phyloP scores from a whole-genome alignment of 352 stramenopile species.

The Globisporangium alternatum region DNA sequence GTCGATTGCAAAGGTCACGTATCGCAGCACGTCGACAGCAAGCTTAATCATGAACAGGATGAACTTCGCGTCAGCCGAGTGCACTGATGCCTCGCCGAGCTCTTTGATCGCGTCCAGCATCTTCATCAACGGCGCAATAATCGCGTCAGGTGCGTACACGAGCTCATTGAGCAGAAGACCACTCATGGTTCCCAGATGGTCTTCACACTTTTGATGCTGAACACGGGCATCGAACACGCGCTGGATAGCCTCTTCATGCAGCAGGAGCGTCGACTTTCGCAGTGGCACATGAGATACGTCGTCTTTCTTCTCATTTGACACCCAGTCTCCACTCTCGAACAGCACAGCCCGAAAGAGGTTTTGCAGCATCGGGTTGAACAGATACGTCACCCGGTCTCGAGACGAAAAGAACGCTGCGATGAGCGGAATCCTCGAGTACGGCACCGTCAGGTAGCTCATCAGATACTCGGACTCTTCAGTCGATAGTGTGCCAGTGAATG shows the following conservation, averaged over 20 bases:
- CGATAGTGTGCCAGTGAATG: slow-evolving; percentile 95
- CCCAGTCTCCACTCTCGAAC: slow-evolving; percentile 89
- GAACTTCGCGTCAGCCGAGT: slow-evolving; percentile 80
- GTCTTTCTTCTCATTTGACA: slow-evolving; percentile 53
- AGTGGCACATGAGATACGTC: slow-evolving; percentile 76
- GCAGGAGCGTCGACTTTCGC: slow-evolving; percentile 75
- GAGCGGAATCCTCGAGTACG: slow-evolving; percentile 97
- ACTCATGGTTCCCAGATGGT: slow-evolving; percentile 93
- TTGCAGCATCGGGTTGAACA: slow-evolving; percentile 84
- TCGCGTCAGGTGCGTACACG: slow-evolving; percentile 91
- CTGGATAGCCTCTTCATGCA: slow-evolving; percentile 80
- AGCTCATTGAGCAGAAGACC: slow-evolving; percentile 98
- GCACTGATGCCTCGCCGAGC: slow-evolving; percentile 74
- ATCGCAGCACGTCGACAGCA: slow-evolving; percentile 72
- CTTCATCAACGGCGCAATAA: slow-evolving; percentile 67
- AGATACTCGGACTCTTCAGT: slow-evolving; percentile 97
- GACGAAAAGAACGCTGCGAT: slow-evolving; percentile 97
- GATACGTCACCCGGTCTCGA: slow-evolving; percentile 84
- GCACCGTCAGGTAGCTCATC: slow-evolving; percentile 98
- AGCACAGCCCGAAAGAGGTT: slow-evolving; percentile 83
- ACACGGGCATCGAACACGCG: slow-evolving; percentile 68
- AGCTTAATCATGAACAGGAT: slow-evolving; percentile 89
- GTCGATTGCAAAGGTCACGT: slow-evolving; percentile 75
- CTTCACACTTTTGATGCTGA: slow-evolving; percentile 78
- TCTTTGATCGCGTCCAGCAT: slow-evolving; percentile 84